Evolutionary conservation across 192 early-diverging fungal species (phyloP), one percentile per base, ranked within the genome.

Genomic region (Polychytrium aggregatum): DNA sequence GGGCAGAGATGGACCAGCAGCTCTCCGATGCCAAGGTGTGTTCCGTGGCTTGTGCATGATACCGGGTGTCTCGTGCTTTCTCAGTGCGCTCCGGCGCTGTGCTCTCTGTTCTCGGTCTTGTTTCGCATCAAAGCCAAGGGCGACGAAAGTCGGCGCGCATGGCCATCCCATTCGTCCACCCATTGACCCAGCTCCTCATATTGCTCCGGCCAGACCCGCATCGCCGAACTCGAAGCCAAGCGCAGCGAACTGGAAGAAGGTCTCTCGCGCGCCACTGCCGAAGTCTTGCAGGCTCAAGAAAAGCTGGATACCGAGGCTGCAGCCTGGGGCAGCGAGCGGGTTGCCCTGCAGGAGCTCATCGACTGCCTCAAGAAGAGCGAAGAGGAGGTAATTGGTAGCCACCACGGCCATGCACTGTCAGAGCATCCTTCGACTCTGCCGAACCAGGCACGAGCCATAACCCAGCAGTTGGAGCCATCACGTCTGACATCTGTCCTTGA

Each of bases 1-100:
- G 78, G 53, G 60, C 56, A 18, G 68, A 71, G 41, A 75, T 62
- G 53, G 68, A 75, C 35, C 13, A 46, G 43, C 53, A 65, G 37
- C 48, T 66, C 10, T 26, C 9, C 2, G 39, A 49, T 1, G 41
- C 55, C 8, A 24, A 47, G 44, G 41, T 46, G 29, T 14, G 41
- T 31, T 26, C 11, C 27, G n/a, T 21, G 39, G 13, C 33, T 27
- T 14, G 28, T 2, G 17, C 16, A 14, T 11, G 43, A 44, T 25
- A 68, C 36, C 72, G 43, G n/a, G n/a, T n/a, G n/a, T n/a, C n/a
- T n/a, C n/a, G n/a, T n/a, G n/a, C n/a, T n/a, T n/a, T n/a, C n/a
- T n/a, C n/a, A n/a, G n/a, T n/a, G n/a, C n/a, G n/a, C n/a, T n/a
- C n/a, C n/a, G n/a, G n/a, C n/a, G n/a, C n/a, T n/a, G n/a, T n/a